phyloP scores from a whole-genome alignment of 441 rosid genomes.

The Adansonia rubrostipa region DNA sequence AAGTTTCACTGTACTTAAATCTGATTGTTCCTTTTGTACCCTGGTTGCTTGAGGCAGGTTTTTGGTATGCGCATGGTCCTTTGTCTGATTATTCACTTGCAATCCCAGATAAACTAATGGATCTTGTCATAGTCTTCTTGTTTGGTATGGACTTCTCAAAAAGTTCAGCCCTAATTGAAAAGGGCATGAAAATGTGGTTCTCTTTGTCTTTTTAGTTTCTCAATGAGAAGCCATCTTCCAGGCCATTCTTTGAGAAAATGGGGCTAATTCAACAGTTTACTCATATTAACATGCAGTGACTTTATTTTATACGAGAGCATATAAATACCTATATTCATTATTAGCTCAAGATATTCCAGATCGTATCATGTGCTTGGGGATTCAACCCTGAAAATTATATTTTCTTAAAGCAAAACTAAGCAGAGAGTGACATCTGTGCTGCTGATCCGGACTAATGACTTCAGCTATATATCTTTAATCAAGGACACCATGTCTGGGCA shows the following conservation, averaged over 20 bases:
- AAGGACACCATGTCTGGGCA: not conserved
- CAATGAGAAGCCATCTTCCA: not conserved
- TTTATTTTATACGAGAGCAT: not conserved
- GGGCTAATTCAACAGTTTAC: not conserved
- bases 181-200: not conserved
- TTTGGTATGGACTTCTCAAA: not conserved
- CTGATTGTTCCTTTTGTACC: not conserved
- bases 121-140: constrained; percentile 5
- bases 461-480: not conserved
- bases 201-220: not conserved
- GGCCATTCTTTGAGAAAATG: not conserved
- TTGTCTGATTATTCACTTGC: not conserved
- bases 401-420: too few relatives aligned
- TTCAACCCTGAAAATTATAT: not conserved
- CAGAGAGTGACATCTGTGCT: too few relatives aligned
- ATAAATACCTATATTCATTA: not conserved
- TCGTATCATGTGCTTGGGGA: not conserved
- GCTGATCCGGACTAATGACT: not conserved
- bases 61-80: not conserved
- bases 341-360: not conserved
- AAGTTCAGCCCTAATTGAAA: not conserved
- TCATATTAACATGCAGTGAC: not conserved
- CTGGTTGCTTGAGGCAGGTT: not conserved
- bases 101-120: not conserved
- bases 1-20: constrained; percentile 24